Evolutionary conservation across 495 filamentous ascomycete genomes (phyloP).

Genomic region (Penicillium parvum): DNA sequence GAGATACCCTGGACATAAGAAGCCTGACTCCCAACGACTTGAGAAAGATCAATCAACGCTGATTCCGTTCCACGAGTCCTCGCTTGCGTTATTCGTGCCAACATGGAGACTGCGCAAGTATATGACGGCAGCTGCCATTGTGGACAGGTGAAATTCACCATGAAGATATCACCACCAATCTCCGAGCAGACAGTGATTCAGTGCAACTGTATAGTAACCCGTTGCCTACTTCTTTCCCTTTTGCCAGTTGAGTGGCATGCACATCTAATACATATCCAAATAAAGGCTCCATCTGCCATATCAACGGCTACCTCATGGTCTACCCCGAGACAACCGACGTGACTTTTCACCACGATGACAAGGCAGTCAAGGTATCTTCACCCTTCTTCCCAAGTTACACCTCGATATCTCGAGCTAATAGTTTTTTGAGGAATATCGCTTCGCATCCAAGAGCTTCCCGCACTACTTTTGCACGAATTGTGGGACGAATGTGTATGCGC

Average conservation of each 20-base stretch:
- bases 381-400: too few relatives aligned
- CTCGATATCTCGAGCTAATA: background rate
- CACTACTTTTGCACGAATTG: conserved; percentile 42
- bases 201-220: conserved; percentile 43
- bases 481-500: conserved; percentile 34
- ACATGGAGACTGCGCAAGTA: conserved; percentile 3
- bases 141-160: conserved; percentile 25
- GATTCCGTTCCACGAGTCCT: too few relatives aligned
- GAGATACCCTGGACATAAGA: too few relatives aligned
- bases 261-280: too few relatives aligned
- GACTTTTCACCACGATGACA: conserved; percentile 19
- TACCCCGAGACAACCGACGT: conserved; percentile 30
- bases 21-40: too few relatives aligned
- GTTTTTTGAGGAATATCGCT: conserved; percentile 30
- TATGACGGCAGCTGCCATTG: conserved; percentile 37
- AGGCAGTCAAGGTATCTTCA: conserved; percentile 20
- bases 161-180: conserved; percentile 21
- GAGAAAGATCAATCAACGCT: too few relatives aligned
- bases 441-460: conserved; percentile 28
- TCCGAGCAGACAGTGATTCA: conserved; percentile 25
- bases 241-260: too few relatives aligned
- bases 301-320: conserved; percentile 39
- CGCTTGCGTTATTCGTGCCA: too few relatives aligned
- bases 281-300: conserved; percentile 37
- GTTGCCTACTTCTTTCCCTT: too few relatives aligned